Evolutionary conservation across 2,329 filamentous ascomycete species (phyloP).

Genomic region (Ophiocordyceps camponoti-floridani): DNA sequence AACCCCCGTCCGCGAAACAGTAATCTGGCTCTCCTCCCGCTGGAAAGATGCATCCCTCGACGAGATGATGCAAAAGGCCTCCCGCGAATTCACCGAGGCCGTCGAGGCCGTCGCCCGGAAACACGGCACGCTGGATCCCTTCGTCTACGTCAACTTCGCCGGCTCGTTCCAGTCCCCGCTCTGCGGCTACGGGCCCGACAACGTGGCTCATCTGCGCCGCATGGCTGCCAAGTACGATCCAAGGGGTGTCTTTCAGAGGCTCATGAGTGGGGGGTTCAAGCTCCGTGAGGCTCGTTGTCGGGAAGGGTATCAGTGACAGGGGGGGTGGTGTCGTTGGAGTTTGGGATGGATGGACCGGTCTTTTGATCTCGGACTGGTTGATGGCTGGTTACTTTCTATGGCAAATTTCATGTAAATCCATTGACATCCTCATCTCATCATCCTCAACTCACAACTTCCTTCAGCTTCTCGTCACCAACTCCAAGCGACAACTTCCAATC

Average conservation of each 20-base stretch:
- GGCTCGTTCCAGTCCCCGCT: conserved; percentile 13
- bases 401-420: too few relatives aligned
- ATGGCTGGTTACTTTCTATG: too few relatives aligned
- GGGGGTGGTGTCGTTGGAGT: too few relatives aligned
- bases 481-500: too few relatives aligned
- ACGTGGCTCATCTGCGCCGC: conserved; percentile 10
- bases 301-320: conserved; percentile 8
- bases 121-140: conserved; percentile 12
- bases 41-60: background rate
- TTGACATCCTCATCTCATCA: too few relatives aligned
- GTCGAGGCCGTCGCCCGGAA: conserved; percentile 4
- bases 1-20: background rate
- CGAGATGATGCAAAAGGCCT: background rate
- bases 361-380: too few relatives aligned
- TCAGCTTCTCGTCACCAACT: too few relatives aligned
- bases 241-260: conserved; percentile 13
- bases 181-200: conserved; percentile 16
- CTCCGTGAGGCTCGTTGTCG: background rate
- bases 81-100: background rate
- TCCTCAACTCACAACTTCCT: too few relatives aligned
- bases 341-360: too few relatives aligned
- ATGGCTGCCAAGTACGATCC: conserved; percentile 14
- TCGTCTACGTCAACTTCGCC: conserved; percentile 24
- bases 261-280: conserved; percentile 2
- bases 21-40: background rate